phyloP scores from a whole-genome alignment of 2,329 filamentous ascomycete genomes.

The Endothia cerciana region DNA sequence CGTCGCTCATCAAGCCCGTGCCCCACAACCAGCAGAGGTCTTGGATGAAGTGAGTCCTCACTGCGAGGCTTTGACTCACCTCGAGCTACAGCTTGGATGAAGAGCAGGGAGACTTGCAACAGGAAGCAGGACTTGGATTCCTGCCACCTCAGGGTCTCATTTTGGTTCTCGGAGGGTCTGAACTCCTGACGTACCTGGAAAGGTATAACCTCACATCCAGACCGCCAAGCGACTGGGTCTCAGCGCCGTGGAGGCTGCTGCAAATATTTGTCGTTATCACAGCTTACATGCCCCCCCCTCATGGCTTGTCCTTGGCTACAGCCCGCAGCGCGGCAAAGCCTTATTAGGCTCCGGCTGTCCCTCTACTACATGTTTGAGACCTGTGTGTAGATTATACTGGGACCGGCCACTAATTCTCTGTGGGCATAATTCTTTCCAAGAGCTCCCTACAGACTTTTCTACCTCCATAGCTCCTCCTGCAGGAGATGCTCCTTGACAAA shows the following conservation, averaged over 20 bases:
- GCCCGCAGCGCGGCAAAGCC: not conserved
- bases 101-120: slow-evolving; percentile 3
- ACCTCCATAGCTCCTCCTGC: not conserved
- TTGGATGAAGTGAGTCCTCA: too few species aligned
- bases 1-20: not conserved
- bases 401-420: not conserved
- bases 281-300: not conserved
- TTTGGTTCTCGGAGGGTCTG: not conserved
- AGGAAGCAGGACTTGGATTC: not conserved
- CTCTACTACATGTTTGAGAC: slow-evolving; percentile 8
- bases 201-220: not conserved
- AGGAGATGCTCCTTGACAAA: slow-evolving; percentile 22
- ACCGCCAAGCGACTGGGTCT: not conserved
- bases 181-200: not conserved
- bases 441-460: not conserved
- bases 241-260: slow-evolving; percentile 6
- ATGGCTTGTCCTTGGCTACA: not conserved
- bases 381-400: not conserved
- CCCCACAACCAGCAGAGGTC: not conserved
- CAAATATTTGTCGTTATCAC: not conserved
- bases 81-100: not conserved
- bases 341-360: not conserved
- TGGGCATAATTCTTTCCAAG: not conserved
- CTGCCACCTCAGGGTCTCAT: slow-evolving; percentile 4
- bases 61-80: not conserved